Evolutionary conservation across 1,284 basidiomycete species (phyloP), one percentile per base, ranked within the genome.

Genomic region (Austroboletus novae-zelandiae): DNA sequence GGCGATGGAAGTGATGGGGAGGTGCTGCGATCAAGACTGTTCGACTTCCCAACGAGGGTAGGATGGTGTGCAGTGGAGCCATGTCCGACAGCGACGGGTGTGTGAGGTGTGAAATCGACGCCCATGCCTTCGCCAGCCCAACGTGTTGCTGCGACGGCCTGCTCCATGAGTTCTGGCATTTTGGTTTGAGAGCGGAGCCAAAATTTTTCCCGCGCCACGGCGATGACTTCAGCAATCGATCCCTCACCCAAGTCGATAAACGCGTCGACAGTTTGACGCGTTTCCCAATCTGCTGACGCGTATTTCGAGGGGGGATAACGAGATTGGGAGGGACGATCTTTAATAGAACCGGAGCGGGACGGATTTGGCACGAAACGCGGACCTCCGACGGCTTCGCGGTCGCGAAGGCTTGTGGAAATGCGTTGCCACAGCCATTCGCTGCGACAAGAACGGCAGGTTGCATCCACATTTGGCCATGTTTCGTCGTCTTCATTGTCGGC

Each of bases 221-320:
- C 62, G 30, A 88, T 63, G n/a, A 89, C 80, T 42, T 86, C 81
- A 27, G 65, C 59, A 49, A 89, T 76, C 2, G 73, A 76, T n/a
- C 87, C 87, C 56, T 90, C 87, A 4, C 79, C 85, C 17, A 83
- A 70, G 47, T 88, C 86, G 39, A 89, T 66, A 68, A 86, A 89
- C 13, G 76, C 74, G 48, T 85, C 84, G 6, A 89, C 66, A 3
- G 71, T 68, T 57, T 76, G 76, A 42, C 82, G 75, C 40, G 82
- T 80, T 62, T 89, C 85, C 83, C 84, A 87, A 59, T 89, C 86
- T 1, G 68, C 69, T 2, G 64, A 69, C 59, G 66, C 64, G 51
- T 69, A 66, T 52, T 65, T 69, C 18, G 52, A 47, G 0, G 64
- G 67, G 14, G 64, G 60, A 40, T 61, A 54, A 20, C 65, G 67